Evolutionary conservation across 257 asterid genomes (phyloP), one percentile per base, ranked within the genome.

Genomic region (Scutellaria baicalensis): DNA sequence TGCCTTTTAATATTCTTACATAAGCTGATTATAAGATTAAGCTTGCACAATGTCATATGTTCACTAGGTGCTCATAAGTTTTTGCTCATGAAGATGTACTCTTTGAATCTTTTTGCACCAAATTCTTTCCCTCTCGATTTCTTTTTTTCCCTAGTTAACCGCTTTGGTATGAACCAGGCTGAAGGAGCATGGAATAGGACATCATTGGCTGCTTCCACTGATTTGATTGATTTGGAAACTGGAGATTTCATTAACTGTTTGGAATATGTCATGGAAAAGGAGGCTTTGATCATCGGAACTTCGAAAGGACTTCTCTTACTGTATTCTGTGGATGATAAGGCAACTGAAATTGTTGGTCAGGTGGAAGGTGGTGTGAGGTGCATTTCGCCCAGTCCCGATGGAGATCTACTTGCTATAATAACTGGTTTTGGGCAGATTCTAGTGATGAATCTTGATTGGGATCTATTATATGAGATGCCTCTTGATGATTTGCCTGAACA

Each of bases 341-440:
- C 75, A 13, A 84, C 88, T 57, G 99, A 94, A 73, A 77, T 79
- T 68, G 99, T 91, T 69, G 99, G 99, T 71, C 88, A 76, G 54
- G 92, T 94, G 60, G 97, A 94, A 78, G 99, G 99, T 71, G 99
- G 99, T 64, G 88, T 94, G 33, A 79, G 77, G 74, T 91, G 97
- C 85, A 84, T 94, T 81, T 89, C 99, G 14, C 93, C 93, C 43
- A 94, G 99, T 79, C 99, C 99, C 4, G 97, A 94, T 83, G 99
- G 97, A 74, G 97, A 91, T 84, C 81, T 89, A 72, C 85, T 91
- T 70, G 93, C 86, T 76, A 73, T 94, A 71, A 48, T 88, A 52
- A 89, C 92, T 72, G 99, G 97, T 63, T 89, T 91, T 75, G 88
- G 97, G 72, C 96, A 88, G 82, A 81, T 94, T 69, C 85, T 94